Percentiles rank a stretch among this genome's conserved stretches.
Conservation (phyloP, 1,284 basidiomycete genomes). For the Stygiomarasmius scandens region DNA sequence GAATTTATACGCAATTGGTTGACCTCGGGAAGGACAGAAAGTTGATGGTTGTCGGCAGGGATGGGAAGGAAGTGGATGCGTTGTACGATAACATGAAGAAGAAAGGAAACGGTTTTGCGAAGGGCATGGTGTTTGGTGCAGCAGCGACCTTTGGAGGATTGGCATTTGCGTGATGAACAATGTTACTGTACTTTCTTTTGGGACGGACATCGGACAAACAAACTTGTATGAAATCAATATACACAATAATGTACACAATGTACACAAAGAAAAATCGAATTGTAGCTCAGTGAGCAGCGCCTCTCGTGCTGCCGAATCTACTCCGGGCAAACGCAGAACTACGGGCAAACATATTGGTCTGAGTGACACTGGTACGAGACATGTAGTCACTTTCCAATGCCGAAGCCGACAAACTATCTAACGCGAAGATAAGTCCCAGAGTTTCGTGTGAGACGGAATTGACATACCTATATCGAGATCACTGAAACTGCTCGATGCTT, state of each 20-base stretch:
- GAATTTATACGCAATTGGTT: slow-evolving; percentile 19
- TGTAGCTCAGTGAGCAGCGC: background rate
- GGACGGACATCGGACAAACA: too few species aligned
- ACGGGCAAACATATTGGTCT: slow-evolving; percentile 19
- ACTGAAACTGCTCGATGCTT: slow-evolving; percentile 74
- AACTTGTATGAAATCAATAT: too few species aligned
- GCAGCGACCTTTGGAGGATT: slow-evolving; percentile 45
- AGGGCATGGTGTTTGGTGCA: slow-evolving; percentile 44
- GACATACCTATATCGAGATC: slow-evolving; percentile 77
- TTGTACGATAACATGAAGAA: slow-evolving; percentile 39
- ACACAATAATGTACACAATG: too few species aligned
- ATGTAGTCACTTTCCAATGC: slow-evolving; percentile 75
- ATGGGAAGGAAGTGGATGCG: slow-evolving; percentile 39
- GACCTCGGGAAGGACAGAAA: slow-evolving; percentile 36
- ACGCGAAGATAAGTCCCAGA: slow-evolving; percentile 4
- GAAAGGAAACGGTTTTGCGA: slow-evolving; percentile 31
- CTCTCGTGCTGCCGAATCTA: slow-evolving; percentile 7
- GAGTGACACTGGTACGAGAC: slow-evolving; percentile 48
- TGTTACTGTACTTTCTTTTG: background rate
- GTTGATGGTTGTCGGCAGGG: slow-evolving; percentile 51
- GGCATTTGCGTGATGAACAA: slow-evolving; percentile 35
- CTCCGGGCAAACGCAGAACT: slow-evolving; percentile 22
- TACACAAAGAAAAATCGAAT: background rate
- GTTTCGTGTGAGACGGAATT: background rate
- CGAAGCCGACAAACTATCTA: slow-evolving; percentile 73